phyloP scores from a whole-genome alignment of 306 rosid species.

The Purshia tridentata region DNA sequence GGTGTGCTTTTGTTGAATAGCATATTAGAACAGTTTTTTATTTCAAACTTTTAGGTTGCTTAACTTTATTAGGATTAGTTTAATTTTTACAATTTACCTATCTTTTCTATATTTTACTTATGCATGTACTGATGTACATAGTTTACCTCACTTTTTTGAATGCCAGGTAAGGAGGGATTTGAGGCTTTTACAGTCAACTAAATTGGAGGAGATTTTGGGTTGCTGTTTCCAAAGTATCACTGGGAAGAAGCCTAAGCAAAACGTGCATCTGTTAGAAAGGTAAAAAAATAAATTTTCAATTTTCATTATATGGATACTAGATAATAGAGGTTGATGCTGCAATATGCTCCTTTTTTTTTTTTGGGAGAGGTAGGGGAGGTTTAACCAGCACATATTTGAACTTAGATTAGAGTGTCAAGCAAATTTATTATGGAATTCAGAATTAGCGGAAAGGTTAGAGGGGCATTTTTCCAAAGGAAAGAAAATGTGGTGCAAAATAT shows the following conservation, averaged over 20 bases:
- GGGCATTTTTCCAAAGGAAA: not conserved
- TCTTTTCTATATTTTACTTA: not conserved
- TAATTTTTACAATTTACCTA: not conserved
- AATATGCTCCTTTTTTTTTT: no score
- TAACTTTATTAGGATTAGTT: not conserved
- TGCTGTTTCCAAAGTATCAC: conserved; percentile 63
- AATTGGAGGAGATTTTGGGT: conserved; percentile 64
- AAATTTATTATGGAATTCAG: not conserved
- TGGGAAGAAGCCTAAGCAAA: conserved; percentile 77
- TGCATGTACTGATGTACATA: conserved; percentile 11
- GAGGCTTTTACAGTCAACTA: conserved; percentile 54
- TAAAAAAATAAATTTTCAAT: conserved; percentile 8
- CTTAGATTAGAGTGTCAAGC: not conserved
- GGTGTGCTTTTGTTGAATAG: not conserved
- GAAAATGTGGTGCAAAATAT: not conserved
- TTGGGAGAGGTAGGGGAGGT: not conserved
- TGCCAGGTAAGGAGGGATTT: conserved; percentile 78
- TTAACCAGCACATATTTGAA: not conserved
- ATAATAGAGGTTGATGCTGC: not conserved
- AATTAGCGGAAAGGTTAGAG: not conserved
- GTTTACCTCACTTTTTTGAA: conserved; percentile 11
- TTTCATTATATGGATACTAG: not conserved
- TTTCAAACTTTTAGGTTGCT: not conserved
- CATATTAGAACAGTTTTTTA: not conserved
- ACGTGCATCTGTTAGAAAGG: conserved; percentile 78